These are phyloP conservation scores for Scutellaria baicalensis DNA, from an alignment of 257 asterid species.

Conservation along the genomic window DNA sequence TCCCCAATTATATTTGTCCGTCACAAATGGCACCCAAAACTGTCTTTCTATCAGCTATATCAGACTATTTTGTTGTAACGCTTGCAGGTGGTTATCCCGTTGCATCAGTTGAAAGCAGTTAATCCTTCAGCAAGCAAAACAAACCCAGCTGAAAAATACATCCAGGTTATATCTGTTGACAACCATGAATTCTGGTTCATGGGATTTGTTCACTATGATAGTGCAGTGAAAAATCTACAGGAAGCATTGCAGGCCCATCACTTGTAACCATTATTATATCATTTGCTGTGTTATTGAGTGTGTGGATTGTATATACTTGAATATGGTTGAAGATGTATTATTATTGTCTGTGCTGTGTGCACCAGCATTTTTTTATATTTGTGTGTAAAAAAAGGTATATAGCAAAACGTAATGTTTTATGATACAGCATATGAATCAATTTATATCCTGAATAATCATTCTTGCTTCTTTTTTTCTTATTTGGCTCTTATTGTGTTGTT, in stretches of 20 bases:
- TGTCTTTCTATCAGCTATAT: no score
- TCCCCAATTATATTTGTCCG: no score
- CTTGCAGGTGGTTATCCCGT: constrained; percentile 66
- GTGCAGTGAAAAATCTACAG: constrained; percentile 63
- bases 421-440: neutral
- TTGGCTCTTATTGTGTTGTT: no score
- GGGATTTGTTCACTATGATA: constrained; percentile 82
- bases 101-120: constrained; percentile 74
- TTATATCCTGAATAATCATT: neutral
- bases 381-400: neutral
- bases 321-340: constrained; percentile 11
- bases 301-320: neutral
- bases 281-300: neutral
- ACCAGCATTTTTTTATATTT: neutral
- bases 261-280: neutral
- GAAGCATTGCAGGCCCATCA: constrained; percentile 38
- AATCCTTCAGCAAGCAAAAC: constrained; percentile 56
- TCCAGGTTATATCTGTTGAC: constrained; percentile 77
- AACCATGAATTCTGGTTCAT: constrained; percentile 95
- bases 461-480: no score
- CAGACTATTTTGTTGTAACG: neutral
- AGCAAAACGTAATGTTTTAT: neutral
- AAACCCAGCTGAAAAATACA: constrained; percentile 78
- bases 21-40: no score
- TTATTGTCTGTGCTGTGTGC: neutral